A percentile compares a stretch with the other conserved stretches of the same genome.
These are phyloP conservation scores for Cicer cuneatum DNA, from an alignment of 306 rosid genomes.

Conservation along the genomic window DNA sequence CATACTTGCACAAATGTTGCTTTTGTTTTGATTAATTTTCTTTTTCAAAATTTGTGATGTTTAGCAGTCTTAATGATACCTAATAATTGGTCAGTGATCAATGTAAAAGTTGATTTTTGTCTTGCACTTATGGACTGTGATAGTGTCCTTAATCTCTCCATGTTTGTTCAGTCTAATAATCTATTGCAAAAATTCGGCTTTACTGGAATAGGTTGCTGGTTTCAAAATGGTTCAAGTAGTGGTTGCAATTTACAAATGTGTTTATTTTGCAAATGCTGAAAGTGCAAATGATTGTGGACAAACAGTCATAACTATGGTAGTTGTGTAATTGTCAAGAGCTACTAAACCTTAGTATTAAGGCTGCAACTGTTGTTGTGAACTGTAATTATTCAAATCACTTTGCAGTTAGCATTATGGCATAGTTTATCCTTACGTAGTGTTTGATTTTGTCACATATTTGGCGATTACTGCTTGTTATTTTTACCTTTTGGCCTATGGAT, in stretches of 20 bases:
- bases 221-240: not conserved
- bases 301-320: not conserved
- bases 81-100: not conserved
- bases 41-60: not conserved
- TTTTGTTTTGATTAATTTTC: not conserved
- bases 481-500: not conserved
- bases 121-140: not conserved
- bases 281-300: not conserved
- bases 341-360: not conserved
- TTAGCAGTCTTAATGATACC: not conserved
- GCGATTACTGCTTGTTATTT: conserved; percentile 4
- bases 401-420: not conserved
- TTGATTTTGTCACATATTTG: conserved; percentile 12
- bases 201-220: not conserved
- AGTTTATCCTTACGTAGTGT: not conserved
- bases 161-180: not conserved
- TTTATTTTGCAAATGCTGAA: not conserved
- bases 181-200: not conserved
- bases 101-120: not conserved
- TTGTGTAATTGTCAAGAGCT: not conserved
- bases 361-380: not conserved
- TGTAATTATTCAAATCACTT: not conserved
- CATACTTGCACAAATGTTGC: not conserved
- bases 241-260: not conserved
- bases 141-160: not conserved